Percentiles rank a stretch among this genome's conserved stretches.
Evolutionary conservation across 192 early-diverging fungal genomes (phyloP).

Genomic region (Linnemannia schmuckeri): DNA sequence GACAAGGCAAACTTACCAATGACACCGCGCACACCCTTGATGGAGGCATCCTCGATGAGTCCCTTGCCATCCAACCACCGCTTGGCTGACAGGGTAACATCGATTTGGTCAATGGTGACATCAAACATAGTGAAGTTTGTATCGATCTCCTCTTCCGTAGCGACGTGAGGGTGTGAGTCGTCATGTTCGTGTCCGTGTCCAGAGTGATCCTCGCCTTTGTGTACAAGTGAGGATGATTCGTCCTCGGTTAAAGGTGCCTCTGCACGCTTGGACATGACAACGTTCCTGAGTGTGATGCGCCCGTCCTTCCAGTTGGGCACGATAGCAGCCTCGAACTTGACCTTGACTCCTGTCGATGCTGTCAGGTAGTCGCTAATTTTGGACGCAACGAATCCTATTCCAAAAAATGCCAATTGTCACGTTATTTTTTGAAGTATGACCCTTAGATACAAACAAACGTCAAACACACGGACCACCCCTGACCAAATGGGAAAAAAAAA

Average conservation of each 20-base stretch:
- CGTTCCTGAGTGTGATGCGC: constrained; percentile 88
- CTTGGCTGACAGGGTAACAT: constrained; percentile 88
- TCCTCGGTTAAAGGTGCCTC: background rate
- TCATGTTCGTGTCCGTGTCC: constrained; percentile 55
- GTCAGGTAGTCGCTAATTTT: constrained; percentile 86
- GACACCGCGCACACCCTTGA: constrained; percentile 91
- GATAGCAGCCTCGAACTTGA: constrained; percentile 92
- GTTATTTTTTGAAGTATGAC: background rate
- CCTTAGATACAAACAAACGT: background rate
- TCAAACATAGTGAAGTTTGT: constrained; percentile 93
- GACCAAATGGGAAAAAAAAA: background rate
- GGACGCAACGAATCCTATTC: constrained; percentile 80
- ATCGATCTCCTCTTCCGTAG: constrained; percentile 64
- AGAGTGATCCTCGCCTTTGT: constrained; percentile 52
- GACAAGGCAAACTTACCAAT: constrained; percentile 61
- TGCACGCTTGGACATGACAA: constrained; percentile 61
- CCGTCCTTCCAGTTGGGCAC: constrained; percentile 94
- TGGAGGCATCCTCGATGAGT: constrained; percentile 81
- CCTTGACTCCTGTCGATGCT: constrained; percentile 80
- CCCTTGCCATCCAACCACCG: constrained; percentile 92
- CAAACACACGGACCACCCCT: constrained; percentile 31
- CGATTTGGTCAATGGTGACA: constrained; percentile 81
- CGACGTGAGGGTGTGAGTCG: constrained; percentile 19
- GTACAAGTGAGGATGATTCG: background rate
- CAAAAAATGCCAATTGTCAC: background rate